Base-by-base conservation (phyloP, 805 yeast species). In the Candida yuanshanica region DNA sequence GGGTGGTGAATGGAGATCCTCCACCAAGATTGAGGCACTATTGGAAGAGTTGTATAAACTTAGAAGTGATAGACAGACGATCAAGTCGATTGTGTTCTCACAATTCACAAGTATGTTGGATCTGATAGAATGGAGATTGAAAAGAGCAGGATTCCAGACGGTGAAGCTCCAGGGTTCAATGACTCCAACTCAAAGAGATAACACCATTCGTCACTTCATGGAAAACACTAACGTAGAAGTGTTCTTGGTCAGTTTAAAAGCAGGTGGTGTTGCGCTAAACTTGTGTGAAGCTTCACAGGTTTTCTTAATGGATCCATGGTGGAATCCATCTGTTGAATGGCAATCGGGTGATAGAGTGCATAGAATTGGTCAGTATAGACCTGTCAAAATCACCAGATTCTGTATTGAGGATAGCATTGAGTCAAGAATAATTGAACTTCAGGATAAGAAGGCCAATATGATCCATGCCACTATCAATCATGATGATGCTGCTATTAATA, bases 251-350 rank as follows among this genome's bases (percentile, higher is more conserved):
- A 88, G 96, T 26, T 72, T 93, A 53, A 93, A 93, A 58, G 99
- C 99, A 0, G 99, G 99, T 51, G 99, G 99, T 65, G 99, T 93
- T 33, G 99, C 99, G 0, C 70, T 93, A 50, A 93, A 93, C 59
- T 70, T 93, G 49, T 91, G 96, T 56, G 99, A 95, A 56, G 98
- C 99, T 0, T 89, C 95, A 3, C 98, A 91, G 56, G 98, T 93
- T 36, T 93, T 93, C 52, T 72, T 93, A 35, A 70, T 93, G 70
- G 99, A 93, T 55, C 98, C 98, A 26, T 93, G 99, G 99, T 93
- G 99, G 98, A 95, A 93, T 59, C 98, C 98, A 1, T 84, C 95
- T 51, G 93, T 91, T 7, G 99, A 93, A 61, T 93, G 97, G 89
- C 99, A 93, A 62, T 83, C 95, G 38, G 96, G 95, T 63, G 99